phyloP scores from a whole-genome alignment of 2,329 filamentous ascomycete genomes.

The Beauveria varroae region DNA sequence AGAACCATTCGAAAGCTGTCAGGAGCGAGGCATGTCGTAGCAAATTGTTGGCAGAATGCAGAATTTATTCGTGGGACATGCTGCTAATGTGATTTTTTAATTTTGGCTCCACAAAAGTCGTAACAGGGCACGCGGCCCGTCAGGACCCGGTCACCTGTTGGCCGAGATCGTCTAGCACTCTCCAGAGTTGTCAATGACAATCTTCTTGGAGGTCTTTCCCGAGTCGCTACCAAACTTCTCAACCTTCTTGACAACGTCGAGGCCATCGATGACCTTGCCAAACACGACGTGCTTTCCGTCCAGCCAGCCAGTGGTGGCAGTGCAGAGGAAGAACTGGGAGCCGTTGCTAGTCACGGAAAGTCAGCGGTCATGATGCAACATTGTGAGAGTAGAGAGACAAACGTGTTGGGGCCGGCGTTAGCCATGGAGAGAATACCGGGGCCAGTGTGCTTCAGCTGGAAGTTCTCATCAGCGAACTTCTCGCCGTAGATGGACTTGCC shows the following conservation, averaged over 20 bases:
- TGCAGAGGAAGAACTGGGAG: slow-evolving; percentile 90
- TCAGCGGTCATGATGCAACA: neutral
- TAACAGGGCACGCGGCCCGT: neutral
- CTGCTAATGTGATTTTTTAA: neutral
- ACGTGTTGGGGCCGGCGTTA: slow-evolving; percentile 18
- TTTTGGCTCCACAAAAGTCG: neutral
- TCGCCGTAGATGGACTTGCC: slow-evolving; percentile 18
- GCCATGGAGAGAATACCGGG: slow-evolving; percentile 18
- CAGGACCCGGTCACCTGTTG: neutral
- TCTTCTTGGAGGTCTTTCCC: slow-evolving; percentile 6
- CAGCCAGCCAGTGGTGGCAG: slow-evolving; percentile 72
- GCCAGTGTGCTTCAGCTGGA: slow-evolving; percentile 15
- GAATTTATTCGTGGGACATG: neutral
- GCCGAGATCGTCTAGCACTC: neutral
- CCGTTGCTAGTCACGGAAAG: slow-evolving; percentile 62
- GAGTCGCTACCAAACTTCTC: slow-evolving; percentile 6
- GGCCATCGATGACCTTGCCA: slow-evolving; percentile 50
- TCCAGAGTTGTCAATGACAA: slow-evolving; percentile 4
- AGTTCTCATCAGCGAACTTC: slow-evolving; percentile 17
- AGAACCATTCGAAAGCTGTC: too few species aligned
- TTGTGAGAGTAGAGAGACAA: neutral
- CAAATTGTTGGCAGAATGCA: too few species aligned
- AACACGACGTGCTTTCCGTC: slow-evolving; percentile 71
- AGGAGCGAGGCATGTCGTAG: too few species aligned
- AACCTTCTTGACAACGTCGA: slow-evolving; percentile 11